Percentiles rank a stretch among this genome's conserved stretches.
Conservation (phyloP, 441 rosid genomes). For the Biscutella laevigata region DNA sequence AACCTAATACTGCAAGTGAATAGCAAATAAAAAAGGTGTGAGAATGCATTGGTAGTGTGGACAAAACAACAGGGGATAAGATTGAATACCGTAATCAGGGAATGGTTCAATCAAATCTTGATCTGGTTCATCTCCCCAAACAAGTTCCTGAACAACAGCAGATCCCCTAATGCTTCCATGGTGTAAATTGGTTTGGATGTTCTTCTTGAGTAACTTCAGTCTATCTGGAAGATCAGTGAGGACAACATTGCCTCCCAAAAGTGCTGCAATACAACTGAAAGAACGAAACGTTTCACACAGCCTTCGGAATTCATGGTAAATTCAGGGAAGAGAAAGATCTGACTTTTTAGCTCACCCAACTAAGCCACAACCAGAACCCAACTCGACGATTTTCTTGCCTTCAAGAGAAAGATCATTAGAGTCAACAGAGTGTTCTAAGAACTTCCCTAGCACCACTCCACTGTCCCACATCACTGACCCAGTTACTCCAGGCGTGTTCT, state of each 20-base stretch:
- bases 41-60: background rate
- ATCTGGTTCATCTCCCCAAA: constrained; percentile 72
- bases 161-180: constrained; percentile 43
- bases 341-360: constrained; percentile 48
- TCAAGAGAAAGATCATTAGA: constrained; percentile 49
- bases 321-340: background rate
- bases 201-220: constrained; percentile 69
- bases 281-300: background rate
- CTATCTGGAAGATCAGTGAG: constrained; percentile 90
- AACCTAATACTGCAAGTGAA: constrained; percentile 43
- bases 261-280: constrained; percentile 75
- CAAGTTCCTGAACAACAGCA: constrained; percentile 57
- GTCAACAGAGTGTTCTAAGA: constrained; percentile 84
- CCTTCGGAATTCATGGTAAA: background rate
- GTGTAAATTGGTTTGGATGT: constrained; percentile 49
- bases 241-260: constrained; percentile 66
- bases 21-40: background rate
- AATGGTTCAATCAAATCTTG: constrained; percentile 49
- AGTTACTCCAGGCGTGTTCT: constrained; percentile 82
- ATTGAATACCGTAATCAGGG: constrained; percentile 59
- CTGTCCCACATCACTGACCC: constrained; percentile 95
- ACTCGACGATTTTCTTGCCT: constrained; percentile 69
- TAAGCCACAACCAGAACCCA: constrained; percentile 94
- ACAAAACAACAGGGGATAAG: background rate
- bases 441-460: constrained; percentile 80